Evolutionary conservation across 2,329 filamentous ascomycete species (phyloP).

Genomic region (Phialophora verrucosa): DNA sequence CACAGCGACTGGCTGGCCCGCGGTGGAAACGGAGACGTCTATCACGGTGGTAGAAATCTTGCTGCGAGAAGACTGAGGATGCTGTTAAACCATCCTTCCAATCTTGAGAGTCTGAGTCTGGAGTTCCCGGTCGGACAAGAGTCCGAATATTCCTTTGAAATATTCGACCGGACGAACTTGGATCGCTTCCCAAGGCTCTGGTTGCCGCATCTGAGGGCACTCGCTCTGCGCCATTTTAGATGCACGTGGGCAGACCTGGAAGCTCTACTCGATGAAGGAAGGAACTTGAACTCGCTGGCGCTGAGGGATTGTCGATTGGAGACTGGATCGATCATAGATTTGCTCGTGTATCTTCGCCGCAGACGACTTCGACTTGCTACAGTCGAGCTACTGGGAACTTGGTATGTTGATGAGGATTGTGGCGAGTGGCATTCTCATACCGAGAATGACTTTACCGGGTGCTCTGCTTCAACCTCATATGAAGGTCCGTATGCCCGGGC

Average conservation of each 20-base stretch:
- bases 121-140: slow-evolving; percentile 29
- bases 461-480: slow-evolving; percentile 18
- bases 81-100: slow-evolving; percentile 23
- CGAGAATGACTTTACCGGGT: slow-evolving; percentile 6
- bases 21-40: slow-evolving; percentile 15
- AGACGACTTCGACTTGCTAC: slow-evolving; percentile 16
- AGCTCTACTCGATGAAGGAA: slow-evolving; percentile 22
- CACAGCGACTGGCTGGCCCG: slow-evolving; percentile 35
- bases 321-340: slow-evolving; percentile 28
- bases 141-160: slow-evolving; percentile 29
- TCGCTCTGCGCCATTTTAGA: slow-evolving; percentile 28
- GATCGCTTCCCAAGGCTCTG: slow-evolving; percentile 29
- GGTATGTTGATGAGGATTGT: slow-evolving; percentile 30
- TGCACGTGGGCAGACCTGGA: slow-evolving; percentile 29
- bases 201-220: slow-evolving; percentile 25
- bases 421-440: slow-evolving; percentile 17
- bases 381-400: slow-evolving; percentile 25
- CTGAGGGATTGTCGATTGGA: slow-evolving; percentile 32
- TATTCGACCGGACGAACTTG: slow-evolving; percentile 34
- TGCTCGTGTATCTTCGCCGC: slow-evolving; percentile 25
- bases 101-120: slow-evolving; percentile 29
- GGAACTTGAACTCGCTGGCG: slow-evolving; percentile 20
- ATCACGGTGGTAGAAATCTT: slow-evolving; percentile 22
- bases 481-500: slow-evolving; percentile 32
- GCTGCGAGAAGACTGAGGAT: slow-evolving; percentile 20